Evolutionary conservation across 306 rosid genomes (phyloP), one percentile per base, ranked within the genome.

Genomic region (Castanospermum australe): DNA sequence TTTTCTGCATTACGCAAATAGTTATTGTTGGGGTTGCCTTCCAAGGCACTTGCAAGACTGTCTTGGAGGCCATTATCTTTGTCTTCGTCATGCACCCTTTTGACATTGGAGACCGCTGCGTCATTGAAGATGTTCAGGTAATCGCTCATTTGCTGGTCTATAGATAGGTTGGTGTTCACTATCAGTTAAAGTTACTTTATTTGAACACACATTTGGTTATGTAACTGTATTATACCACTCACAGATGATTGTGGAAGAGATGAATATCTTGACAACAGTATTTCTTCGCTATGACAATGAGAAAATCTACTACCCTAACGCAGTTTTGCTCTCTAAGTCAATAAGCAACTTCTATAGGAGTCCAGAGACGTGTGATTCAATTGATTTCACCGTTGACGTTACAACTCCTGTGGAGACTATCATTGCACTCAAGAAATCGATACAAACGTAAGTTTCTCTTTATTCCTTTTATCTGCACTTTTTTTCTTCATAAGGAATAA

Each of bases 81-180:
- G 90, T 87, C 74, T 87, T 84, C 67, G 42, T 87, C 81, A 87
- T 87, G 90, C 90, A 87, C 69, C 90, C 90, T 79, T 87, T 87
- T 55, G 90, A 87, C 8, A 87, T 84, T 28, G 90, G 90, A 12
- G 90, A 87, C 15, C 85, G 88, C 5, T 87, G 90, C 24, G 90
- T 87, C 62, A 82, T 87, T 33, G 90, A 87, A 6, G 90, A 76
- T 36, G 82, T 87, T 45, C 88, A 87, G 44, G 87, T 85, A 55
- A 65, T 22, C 79, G 18, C 36, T 8, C 67, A 61, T n/a, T n/a
- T n/a, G n/a, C n/a, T 44, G 0, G 57, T 63, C 18, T 36, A 15
- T 13, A 21, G 25, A 35, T 4, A 20, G 13, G 17, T 54, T 52
- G 25, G 42, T 5, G 25, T 69, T 8, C 0, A 4, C 5, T 66